Evolutionary conservation across 371 early-diverging fungal genomes (phyloP), one percentile per base, ranked within the genome.

Genomic region (Mucor mucedo): DNA sequence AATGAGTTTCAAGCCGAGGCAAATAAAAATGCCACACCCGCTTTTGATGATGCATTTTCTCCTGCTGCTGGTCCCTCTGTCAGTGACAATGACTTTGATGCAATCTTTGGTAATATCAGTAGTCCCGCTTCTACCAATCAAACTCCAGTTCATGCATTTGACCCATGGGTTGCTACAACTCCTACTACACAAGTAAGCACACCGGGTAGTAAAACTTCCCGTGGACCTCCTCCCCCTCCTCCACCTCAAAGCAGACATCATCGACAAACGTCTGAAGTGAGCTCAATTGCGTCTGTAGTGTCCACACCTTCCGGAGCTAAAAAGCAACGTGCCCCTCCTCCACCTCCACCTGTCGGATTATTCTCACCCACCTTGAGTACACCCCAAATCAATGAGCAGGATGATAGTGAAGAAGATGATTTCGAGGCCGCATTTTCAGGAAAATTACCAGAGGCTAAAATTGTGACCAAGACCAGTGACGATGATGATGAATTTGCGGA

Each of bases 161-260:
- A 72, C 55, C 65, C 56, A 9, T 71, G 71, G 72, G 62, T 65
- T 28, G 56, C 70, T 6, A 60, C 63, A 11, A 60, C 63, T n/a
- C 30, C 69, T 21, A 28, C 60, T n/a, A 29, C 61, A 28, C 55
- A 52, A 30, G 7, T 21, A 1, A 21, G 21, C 21, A 21, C 21
- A 21, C 21, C 21, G 21, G 21, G 41, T 55, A 49, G 49, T 54
- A 71, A 55, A 45, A 56, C 44, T n/a, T 44, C 57, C 21, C 67
- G 69, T 48, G 65, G 65, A 6, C 73, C 70, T 32, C 79, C 79
- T 16, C 21, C 21, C 0, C 77, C 80, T 30, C 75, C 81, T 7
- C 81, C 82, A 45, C 76, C 82, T n/a, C 78, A 77, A 55, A 76
- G 78, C 44, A 73, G 81, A 62, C 76, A 75, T 50, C 76, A 71